These are phyloP conservation scores for Gardenia jasminoides DNA, from an alignment of 257 asterid species.

Conservation along the genomic window DNA sequence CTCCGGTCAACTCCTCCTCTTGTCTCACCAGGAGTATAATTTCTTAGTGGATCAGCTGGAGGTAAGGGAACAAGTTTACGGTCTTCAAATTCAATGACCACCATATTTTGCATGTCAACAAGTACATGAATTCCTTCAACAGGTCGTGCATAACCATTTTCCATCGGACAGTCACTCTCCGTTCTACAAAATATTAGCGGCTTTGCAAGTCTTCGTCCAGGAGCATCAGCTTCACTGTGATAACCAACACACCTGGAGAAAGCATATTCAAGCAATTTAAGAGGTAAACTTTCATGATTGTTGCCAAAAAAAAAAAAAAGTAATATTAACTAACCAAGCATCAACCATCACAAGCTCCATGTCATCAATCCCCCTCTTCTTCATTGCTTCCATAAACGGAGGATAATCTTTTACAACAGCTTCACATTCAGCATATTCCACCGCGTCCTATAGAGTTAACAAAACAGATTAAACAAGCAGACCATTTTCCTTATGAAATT, in stretches of 20 bases:
- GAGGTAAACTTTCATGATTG: not conserved
- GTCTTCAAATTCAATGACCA: conserved; percentile 87
- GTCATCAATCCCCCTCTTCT: conserved; percentile 97
- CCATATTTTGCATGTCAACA: conserved; percentile 97
- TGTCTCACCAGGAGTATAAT: conserved; percentile 87
- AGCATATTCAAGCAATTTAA: not conserved
- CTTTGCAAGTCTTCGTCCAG: conserved; percentile 92
- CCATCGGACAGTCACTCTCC: conserved; percentile 95
- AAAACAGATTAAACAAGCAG: conserved; percentile 4
- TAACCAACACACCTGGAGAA: conserved; percentile 91
- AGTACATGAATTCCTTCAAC: conserved; percentile 94
- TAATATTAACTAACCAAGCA: conserved; percentile 63
- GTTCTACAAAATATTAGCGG: conserved; percentile 93
- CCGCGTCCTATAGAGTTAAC: conserved; percentile 66
- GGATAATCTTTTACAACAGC: conserved; percentile 86
- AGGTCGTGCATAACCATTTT: conserved; percentile 98
- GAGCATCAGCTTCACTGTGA: conserved; percentile 90
- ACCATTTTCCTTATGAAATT: not conserved
- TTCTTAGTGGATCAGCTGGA: conserved; percentile 93
- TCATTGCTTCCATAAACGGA: conserved; percentile 95
- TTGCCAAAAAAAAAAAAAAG: not conserved
- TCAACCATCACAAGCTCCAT: conserved; percentile 99
- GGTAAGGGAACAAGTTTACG: conserved; percentile 92
- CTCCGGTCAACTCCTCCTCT: conserved; percentile 97
- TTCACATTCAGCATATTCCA: conserved; percentile 98